These are phyloP conservation scores for Apiospora arundinis DNA, from an alignment of 2,329 filamentous ascomycete species.

Conservation along the genomic window DNA sequence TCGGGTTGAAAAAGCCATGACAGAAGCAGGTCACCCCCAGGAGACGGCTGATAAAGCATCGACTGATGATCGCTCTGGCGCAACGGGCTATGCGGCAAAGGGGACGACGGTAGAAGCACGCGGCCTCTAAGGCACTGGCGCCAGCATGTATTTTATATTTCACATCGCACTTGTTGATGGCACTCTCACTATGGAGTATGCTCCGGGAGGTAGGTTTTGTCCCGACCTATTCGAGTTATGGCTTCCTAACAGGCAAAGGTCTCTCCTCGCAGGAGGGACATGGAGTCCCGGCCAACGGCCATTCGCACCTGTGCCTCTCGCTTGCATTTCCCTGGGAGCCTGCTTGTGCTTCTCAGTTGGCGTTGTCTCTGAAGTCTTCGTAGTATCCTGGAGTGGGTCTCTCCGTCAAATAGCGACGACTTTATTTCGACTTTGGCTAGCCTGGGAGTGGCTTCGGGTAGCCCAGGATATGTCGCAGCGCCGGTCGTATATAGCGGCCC, in stretches of 20 bases:
- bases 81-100: slow-evolving; percentile 7
- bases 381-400: not conserved
- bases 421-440: not conserved
- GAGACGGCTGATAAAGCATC: too few species aligned
- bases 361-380: not conserved
- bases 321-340: slow-evolving; percentile 1
- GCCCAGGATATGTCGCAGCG: not conserved
- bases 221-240: not conserved
- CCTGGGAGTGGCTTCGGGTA: not conserved
- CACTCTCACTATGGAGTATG: not conserved
- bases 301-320: not conserved
- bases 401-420: not conserved
- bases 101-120: slow-evolving; percentile 11
- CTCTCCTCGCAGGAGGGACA: not conserved
- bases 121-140: slow-evolving; percentile 1
- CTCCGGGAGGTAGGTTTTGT: not conserved
- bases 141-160: slow-evolving; percentile 3
- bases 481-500: not conserved
- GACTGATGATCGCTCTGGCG: slow-evolving; percentile 5
- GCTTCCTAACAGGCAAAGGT: not conserved
- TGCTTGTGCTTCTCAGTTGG: not conserved
- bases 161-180: slow-evolving; percentile 3
- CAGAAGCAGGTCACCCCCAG: too few species aligned
- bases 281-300: not conserved
- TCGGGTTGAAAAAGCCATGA: too few species aligned